Base-by-base conservation (phyloP, 2,329 filamentous ascomycete genomes). In the Aspergillus sp. region DNA sequence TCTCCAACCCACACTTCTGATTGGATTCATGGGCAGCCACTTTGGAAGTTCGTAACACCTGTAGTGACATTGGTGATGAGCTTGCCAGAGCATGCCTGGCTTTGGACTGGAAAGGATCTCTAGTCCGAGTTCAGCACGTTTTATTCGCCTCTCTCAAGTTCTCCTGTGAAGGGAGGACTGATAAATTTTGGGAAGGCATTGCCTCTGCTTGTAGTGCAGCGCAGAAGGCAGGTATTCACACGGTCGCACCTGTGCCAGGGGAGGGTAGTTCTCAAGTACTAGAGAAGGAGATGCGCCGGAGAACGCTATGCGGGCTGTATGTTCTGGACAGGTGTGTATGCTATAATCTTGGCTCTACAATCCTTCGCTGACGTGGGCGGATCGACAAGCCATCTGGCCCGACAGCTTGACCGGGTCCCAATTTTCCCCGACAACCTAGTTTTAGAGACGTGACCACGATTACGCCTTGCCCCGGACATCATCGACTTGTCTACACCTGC, bases 281-380 rank as follows among this genome's bases (percentile, higher is more conserved):
- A 4, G 56, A 58, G 21, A 56, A 43, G 17, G 56, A 61, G 38
- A 47, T 58, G 30, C 50, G 47, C 17, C 56, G 59, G 15, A 38
- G 59, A 28, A 56, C 25, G 4, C 23, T 61, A 13, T 61, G 59
- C 13, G 59, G 41, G 17, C 56, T 61, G 5, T 58, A 55, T 38
- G 25, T 56, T 21, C 32, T 56, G 36, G 59, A 61, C 19, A 57
- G 51, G 57, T 59, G 41, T 8, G 21, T 32, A 32, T 32, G 30
- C 30, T 12, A 32, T 32, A 1, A 4, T 12, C 30, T 13, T 32
- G 30, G 30, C 30, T 12, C 30, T 32, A 10, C 30, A 32, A 32
- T 10, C 30, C 4, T 32, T 9, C 30, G 30, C 30, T 32, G 30
- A 32, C 30, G 9, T 32, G 10, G 30, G 9, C 10, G 30, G 30